Percentiles rank a stretch among this genome's conserved stretches.
These are phyloP conservation scores for Trypanosoma platydactyli DNA, from an alignment of 208 protist species.

Conservation along the genomic window DNA sequence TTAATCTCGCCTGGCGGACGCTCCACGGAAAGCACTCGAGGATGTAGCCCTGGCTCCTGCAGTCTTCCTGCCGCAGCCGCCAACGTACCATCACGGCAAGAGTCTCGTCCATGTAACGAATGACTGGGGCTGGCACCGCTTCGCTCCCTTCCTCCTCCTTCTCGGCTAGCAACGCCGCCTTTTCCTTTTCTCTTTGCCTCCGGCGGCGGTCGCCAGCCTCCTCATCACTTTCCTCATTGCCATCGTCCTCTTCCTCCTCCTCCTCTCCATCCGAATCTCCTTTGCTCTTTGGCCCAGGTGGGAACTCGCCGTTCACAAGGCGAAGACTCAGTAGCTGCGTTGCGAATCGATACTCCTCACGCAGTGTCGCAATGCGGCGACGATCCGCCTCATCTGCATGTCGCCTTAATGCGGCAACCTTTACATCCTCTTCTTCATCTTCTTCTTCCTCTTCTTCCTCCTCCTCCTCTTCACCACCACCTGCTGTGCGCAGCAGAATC, in stretches of 20 bases:
- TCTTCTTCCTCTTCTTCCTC: constrained; percentile 31
- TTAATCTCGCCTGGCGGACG: constrained; percentile 74
- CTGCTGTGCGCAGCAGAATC: constrained; percentile 1
- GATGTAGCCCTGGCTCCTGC: constrained; percentile 90
- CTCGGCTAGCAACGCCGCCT: constrained; percentile 1
- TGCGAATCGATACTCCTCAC: constrained; percentile 65
- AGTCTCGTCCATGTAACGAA: constrained; percentile 67
- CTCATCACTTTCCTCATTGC: constrained; percentile 15
- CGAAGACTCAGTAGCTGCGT: constrained; percentile 50
- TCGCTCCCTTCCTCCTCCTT: background rate
- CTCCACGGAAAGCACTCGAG: constrained; percentile 85
- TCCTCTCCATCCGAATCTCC: constrained; percentile 44
- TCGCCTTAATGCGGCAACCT: constrained; percentile 34
- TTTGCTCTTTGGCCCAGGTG: constrained; percentile 30
- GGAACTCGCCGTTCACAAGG: constrained; percentile 52
- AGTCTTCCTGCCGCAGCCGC: constrained; percentile 80
- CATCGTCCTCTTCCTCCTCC: constrained; percentile 31
- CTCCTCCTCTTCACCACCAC: constrained; percentile 31
- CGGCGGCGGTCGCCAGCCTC: background rate
- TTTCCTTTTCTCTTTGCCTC: constrained; percentile 9
- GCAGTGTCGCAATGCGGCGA: constrained; percentile 51
- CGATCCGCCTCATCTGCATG: constrained; percentile 49
- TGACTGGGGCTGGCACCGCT: constrained; percentile 20
- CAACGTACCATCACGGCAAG: constrained; percentile 83
- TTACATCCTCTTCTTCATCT: constrained; percentile 42